Evolutionary conservation across 1,284 basidiomycete species (phyloP).

Genomic region (Microstroma glucosiphilum): DNA sequence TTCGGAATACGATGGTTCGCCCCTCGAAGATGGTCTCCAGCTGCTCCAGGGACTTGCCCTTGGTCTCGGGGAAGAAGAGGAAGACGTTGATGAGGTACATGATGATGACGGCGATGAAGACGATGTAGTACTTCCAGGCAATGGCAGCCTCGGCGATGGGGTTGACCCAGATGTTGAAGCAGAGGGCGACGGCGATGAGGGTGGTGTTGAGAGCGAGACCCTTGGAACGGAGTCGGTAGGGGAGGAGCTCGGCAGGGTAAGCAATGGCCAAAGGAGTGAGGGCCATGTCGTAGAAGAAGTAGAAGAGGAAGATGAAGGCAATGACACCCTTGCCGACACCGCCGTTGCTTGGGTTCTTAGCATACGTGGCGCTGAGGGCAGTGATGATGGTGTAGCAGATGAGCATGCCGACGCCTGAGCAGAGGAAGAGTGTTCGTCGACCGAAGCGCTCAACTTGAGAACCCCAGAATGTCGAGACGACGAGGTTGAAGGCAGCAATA

Average conservation of each 20-base stretch:
- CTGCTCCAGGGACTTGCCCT: slow-evolving; percentile 3
- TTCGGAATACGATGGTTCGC: not conserved
- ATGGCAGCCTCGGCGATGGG: slow-evolving; percentile 1
- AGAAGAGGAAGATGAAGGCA: slow-evolving; percentile 1
- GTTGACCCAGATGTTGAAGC: slow-evolving; percentile 5
- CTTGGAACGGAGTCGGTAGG: not conserved
- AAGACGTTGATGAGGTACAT: not conserved
- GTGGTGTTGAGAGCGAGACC: not conserved
- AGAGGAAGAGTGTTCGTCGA: not conserved
- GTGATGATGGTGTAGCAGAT: not conserved
- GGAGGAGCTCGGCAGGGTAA: not conserved
- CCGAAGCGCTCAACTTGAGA: not conserved
- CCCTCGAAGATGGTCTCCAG: not conserved
- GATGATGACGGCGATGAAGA: slow-evolving; percentile 3
- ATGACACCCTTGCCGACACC: not conserved
- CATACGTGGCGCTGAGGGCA: not conserved
- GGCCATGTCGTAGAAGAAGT: slow-evolving; percentile 3
- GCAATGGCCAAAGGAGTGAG: slow-evolving; percentile 1
- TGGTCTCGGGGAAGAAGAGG: slow-evolving; percentile 4
- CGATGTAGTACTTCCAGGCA: not conserved
- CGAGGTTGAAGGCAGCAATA: not conserved
- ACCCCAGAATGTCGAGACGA: not conserved
- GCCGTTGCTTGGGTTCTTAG: not conserved
- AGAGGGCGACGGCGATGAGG: not conserved
- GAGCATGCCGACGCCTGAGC: not conserved